Base-by-base conservation (phyloP, 129 eudicot genomes). In the Rutidosis leptorrhynchoides region DNA sequence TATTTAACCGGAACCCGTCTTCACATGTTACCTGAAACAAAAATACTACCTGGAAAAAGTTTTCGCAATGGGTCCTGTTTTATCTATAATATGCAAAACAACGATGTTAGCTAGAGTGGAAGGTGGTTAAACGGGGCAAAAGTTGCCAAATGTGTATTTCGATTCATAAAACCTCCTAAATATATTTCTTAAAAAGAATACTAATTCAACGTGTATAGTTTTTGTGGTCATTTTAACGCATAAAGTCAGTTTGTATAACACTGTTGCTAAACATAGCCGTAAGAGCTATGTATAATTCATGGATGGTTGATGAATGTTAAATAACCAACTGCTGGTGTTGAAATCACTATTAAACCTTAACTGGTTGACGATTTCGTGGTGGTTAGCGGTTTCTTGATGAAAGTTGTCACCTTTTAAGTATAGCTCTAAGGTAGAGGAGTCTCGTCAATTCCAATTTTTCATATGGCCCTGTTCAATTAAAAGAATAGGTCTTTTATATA, bases 141-240 rank as follows among this genome's bases (percentile, higher is more conserved):
- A 20, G 48, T 6, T 11, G 21, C 20, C 28, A 30, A 67, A 51
- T 51, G 4, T 67, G 51, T 52, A 12, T 51, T 30, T 64, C 10
- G 28, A 32, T 29, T 49, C 72, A 32, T 67, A 52, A 7, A 30
- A 68, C 17, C 16, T 68, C 33, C 15, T 16, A 33, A 53, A 23
- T 28, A 29, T 67, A 19, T 20, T 51, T 14, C 10, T 56, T 19
- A 12, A 53, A 6, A 68, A 21, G 40, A 24, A 23, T 33, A 22
- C 12, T 24, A 68, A 23, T 56, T 27, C 33, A 9, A 10, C 17
- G 9, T 30, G 12, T 33, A 20, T 16, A 15, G 7, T 1, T 22
- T 10, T 15, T 65, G 26, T 65, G 29, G 27, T 24, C 24, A n/a
- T 65, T 46, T 8, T 16, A 24, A 32, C 49, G 35, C 63, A 54